Percentiles rank a stretch among this genome's conserved stretches.
phyloP scores from a whole-genome alignment of 2,329 filamentous ascomycete genomes.

The Metarhizium rileyi region DNA sequence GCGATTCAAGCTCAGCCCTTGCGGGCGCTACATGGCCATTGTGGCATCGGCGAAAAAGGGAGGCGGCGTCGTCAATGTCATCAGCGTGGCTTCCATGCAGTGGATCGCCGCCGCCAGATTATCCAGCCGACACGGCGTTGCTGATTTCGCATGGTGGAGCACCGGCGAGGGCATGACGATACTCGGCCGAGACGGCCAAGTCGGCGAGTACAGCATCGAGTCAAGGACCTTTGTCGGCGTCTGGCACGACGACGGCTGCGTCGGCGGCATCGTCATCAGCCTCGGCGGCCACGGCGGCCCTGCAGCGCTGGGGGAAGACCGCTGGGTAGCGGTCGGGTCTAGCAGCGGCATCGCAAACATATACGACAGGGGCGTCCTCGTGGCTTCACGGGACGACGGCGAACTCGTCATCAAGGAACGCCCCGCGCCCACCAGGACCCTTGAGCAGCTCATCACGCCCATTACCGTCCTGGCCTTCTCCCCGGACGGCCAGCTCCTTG shows the following conservation, averaged over 20 bases:
- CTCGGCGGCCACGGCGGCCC: constrained; percentile 63
- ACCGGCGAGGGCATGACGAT: constrained; percentile 74
- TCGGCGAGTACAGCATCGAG: constrained; percentile 77
- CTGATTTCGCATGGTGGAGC: constrained; percentile 90
- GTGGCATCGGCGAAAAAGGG: constrained; percentile 73
- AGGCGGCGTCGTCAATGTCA: constrained; percentile 77
- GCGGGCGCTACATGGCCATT: constrained; percentile 77
- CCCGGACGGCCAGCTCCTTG: constrained; percentile 80
- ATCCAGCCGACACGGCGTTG: constrained; percentile 72
- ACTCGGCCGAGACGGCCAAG: constrained; percentile 75
- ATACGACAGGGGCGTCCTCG: constrained; percentile 70
- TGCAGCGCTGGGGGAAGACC: constrained; percentile 59
- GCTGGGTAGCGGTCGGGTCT: constrained; percentile 83
- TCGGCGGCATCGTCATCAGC: constrained; percentile 73
- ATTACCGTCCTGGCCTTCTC: constrained; percentile 74
- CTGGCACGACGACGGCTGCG: constrained; percentile 85
- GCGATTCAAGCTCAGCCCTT: constrained; percentile 76
- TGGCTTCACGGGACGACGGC: constrained; percentile 27
- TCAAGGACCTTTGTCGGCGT: constrained; percentile 61
- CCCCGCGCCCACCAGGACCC: constrained; percentile 61
- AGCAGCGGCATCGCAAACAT: constrained; percentile 85
- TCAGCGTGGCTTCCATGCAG: constrained; percentile 71
- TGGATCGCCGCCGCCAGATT: constrained; percentile 79
- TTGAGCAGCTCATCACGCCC: constrained; percentile 83
- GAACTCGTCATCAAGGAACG: constrained; percentile 48